Evolutionary conservation across 805 yeast species (phyloP).

Genomic region (Kodamaea neixiangensis): DNA sequence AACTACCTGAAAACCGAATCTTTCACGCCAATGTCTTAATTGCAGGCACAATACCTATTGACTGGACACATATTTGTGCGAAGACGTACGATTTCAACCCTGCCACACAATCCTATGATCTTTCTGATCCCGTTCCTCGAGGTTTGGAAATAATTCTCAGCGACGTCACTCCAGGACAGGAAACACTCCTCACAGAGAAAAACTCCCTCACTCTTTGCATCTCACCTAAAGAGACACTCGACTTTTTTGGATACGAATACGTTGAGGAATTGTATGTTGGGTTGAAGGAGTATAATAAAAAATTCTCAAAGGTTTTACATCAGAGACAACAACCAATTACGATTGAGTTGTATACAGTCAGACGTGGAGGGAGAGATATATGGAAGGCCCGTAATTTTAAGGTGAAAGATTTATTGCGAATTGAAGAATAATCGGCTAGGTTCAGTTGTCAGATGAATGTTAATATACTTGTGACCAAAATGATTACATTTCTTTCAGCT

Average conservation of each 20-base stretch:
- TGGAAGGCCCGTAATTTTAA: conserved; percentile 6
- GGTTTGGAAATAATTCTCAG: conserved; percentile 27
- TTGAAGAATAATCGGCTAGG: neutral
- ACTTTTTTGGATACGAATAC: conserved; percentile 14
- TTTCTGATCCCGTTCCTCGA: conserved; percentile 27
- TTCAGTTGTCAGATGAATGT: too few relatives aligned
- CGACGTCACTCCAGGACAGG: conserved; percentile 12
- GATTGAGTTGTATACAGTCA: neutral
- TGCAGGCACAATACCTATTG: conserved; percentile 27
- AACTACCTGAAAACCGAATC: neutral
- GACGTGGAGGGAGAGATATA: neutral
- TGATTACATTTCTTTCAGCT: too few relatives aligned
- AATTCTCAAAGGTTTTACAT: neutral
- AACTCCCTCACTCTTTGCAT: conserved; percentile 19
- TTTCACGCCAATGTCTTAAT: conserved; percentile 17
- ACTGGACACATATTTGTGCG: conserved; percentile 28
- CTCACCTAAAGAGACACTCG: conserved; percentile 15
- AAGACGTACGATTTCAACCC: conserved; percentile 23
- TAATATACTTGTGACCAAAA: too few relatives aligned
- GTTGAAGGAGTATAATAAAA: conserved; percentile 3
- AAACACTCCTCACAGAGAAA: conserved; percentile 9
- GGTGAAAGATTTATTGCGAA: neutral
- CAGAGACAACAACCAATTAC: neutral
- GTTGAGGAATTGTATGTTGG: conserved; percentile 19
- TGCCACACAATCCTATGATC: conserved; percentile 9